These are phyloP conservation scores for Geopyxis carbonaria DNA, from an alignment of 495 filamentous ascomycete species.

Conservation along the genomic window DNA sequence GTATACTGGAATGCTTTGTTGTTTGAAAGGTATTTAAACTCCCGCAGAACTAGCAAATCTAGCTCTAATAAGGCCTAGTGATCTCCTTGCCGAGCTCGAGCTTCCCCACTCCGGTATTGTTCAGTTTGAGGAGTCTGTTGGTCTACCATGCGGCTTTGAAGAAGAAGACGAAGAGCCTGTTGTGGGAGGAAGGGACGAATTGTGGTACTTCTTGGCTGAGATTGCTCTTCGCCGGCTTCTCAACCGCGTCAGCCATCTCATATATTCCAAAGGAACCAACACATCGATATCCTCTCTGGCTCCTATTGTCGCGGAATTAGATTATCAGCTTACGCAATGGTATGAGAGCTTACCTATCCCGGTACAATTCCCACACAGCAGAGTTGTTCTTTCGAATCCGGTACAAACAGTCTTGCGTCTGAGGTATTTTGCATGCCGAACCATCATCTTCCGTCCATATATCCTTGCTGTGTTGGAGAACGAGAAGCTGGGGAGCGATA, in stretches of 20 bases:
- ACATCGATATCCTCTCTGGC: slow-evolving; percentile 52
- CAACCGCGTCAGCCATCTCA: slow-evolving; percentile 63
- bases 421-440: slow-evolving; percentile 68
- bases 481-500: slow-evolving; percentile 51
- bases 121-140: slow-evolving; percentile 63
- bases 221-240: slow-evolving; percentile 60
- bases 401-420: slow-evolving; percentile 63
- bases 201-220: slow-evolving; percentile 74
- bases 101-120: slow-evolving; percentile 67
- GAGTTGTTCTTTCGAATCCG: slow-evolving; percentile 46
- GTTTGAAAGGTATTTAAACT: slow-evolving; percentile 39
- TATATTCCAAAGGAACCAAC: slow-evolving; percentile 57
- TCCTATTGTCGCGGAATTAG: slow-evolving; percentile 59
- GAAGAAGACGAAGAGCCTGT: slow-evolving; percentile 34
- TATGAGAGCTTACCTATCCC: slow-evolving; percentile 58
- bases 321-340: slow-evolving; percentile 71
- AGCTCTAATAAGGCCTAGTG: slow-evolving; percentile 27
- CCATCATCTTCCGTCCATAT: slow-evolving; percentile 72
- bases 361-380: slow-evolving; percentile 56
- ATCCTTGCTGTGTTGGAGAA: slow-evolving; percentile 65
- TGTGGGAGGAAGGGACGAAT: slow-evolving; percentile 47
- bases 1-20: slow-evolving; percentile 74
- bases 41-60: background rate
- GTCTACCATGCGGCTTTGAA: slow-evolving; percentile 59
- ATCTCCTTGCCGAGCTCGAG: slow-evolving; percentile 63